Conservation (phyloP, 805 yeast genomes). For the Sugiyamaella marilandica region DNA sequence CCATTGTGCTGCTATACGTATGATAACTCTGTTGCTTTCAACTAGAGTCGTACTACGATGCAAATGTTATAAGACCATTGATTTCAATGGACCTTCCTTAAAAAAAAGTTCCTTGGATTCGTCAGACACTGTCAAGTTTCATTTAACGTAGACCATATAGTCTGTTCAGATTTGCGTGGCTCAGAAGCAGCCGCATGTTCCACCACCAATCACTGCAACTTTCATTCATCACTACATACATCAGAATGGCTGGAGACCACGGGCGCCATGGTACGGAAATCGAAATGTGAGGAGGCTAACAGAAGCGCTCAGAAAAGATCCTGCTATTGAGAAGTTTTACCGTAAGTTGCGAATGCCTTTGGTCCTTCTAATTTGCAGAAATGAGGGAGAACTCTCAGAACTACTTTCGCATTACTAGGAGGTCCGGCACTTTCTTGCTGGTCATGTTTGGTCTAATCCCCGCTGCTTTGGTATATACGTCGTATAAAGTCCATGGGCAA, state of each 20-base stretch:
- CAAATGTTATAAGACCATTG: no score
- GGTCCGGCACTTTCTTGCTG: slow-evolving; percentile 30
- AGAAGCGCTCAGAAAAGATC: slow-evolving; percentile 29
- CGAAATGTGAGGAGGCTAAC: not conserved
- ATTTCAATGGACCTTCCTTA: no score
- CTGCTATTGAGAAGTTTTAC: slow-evolving; percentile 33
- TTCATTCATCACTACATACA: not conserved
- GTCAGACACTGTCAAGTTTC: no score
- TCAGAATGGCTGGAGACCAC: slow-evolving; percentile 15
- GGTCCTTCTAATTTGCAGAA: slow-evolving; percentile 12
- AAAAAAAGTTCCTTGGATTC: no score
- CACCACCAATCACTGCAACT: slow-evolving; percentile 1
- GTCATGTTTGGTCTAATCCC: slow-evolving; percentile 32
- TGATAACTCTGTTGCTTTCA: no score
- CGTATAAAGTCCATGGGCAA: slow-evolving; percentile 29
- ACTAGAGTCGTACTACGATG: no score
- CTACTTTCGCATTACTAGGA: slow-evolving; percentile 28
- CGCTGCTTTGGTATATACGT: slow-evolving; percentile 31
- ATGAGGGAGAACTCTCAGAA: slow-evolving; percentile 30
- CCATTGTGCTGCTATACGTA: no score
- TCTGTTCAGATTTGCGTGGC: no score
- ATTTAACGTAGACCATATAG: no score
- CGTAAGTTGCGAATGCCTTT: slow-evolving; percentile 10
- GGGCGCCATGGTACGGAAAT: slow-evolving; percentile 7
- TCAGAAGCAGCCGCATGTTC: not conserved